Evolutionary conservation across 345 rosid genomes (phyloP), one percentile per base, ranked within the genome.

Genomic region (Brassica juncea): DNA sequence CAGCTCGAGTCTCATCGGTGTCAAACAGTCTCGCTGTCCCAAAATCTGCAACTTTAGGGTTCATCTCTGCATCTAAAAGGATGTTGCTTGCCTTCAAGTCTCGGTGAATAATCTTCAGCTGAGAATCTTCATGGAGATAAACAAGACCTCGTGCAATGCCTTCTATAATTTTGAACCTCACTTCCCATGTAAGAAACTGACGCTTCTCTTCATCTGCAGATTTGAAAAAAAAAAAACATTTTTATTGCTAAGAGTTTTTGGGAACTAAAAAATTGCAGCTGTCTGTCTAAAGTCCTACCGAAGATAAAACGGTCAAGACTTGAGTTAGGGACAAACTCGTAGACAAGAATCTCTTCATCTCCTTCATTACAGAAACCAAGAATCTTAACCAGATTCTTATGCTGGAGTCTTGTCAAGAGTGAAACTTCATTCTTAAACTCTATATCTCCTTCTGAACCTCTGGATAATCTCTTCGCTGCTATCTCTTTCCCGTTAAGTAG

Each of bases 331-430:
- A 87, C 76, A 66, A 74, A 84, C 65, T 89, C 91, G 12, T 87
- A 87, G 8, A 89, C 74, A 55, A 89, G 80, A 81, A 89, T 82
- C 77, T 73, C 84, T 57, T 87, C 87, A 2, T 14, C 42, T 72
- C 71, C 81, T 39, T 84, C 75, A 59, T 81, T 75, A 81, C 88
- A 87, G 30, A 86, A 87, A 0, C 91, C 89, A 0, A 89, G 76
- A 21, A 89, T 85, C 77, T 84, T 85, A 32, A 89, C 88, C 21
- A 89, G 81, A 19, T 86, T 87, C 70, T 77, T 79, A 65, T 87
- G 91, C 57, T 89, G 93, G 83, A 89, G 89, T 66, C 82, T 87
- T 39, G 88, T 83, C 61, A 89, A 66, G 52, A 89, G 68, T 23
- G 63, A 32, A 9, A 85, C 88, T 54, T 87, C 92, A 58, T 84